Conservation (phyloP, 208 protist genomes). For the Leishmania gerbilli region DNA sequence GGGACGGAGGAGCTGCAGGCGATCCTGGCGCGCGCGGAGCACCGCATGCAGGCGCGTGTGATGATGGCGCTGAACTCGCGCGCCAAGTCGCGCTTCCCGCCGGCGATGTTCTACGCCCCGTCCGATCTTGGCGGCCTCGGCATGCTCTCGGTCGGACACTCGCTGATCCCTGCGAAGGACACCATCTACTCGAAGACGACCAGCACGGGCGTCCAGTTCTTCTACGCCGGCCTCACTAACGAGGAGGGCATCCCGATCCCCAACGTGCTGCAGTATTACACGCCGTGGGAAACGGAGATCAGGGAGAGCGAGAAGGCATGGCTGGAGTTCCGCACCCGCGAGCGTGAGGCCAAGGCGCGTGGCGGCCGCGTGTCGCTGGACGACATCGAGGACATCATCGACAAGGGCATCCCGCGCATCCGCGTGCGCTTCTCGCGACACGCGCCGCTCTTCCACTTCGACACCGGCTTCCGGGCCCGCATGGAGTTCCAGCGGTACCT, state of each 20-base stretch:
- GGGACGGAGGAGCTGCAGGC: conserved; percentile 98
- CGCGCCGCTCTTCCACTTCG: conserved; percentile 99
- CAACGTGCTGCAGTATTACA: conserved; percentile 99
- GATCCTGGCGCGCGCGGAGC: conserved; percentile 99
- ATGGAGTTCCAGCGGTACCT: conserved; percentile 99
- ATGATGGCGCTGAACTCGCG: conserved; percentile 99
- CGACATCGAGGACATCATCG: conserved; percentile 99
- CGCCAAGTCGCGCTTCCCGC: conserved; percentile 99
- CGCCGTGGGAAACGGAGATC: conserved; percentile 99
- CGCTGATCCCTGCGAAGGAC: conserved; percentile 99
- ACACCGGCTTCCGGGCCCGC: conserved; percentile 99
- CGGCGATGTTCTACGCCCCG: conserved; percentile 99
- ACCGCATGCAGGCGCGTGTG: conserved; percentile 99
- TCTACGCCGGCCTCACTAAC: conserved; percentile 98
- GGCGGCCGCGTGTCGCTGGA: conserved; percentile 98
- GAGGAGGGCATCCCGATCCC: conserved; percentile 99
- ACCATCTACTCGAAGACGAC: conserved; percentile 98
- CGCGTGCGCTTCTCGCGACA: conserved; percentile 99
- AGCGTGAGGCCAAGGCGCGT: conserved; percentile 97
- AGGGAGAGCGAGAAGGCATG: conserved; percentile 99
- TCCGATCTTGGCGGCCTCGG: conserved; percentile 98
- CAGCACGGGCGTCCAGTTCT: conserved; percentile 98
- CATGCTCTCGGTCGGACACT: conserved; percentile 99
- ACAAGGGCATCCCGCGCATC: conserved; percentile 99
- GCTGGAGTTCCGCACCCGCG: conserved; percentile 98